Conservation (phyloP, 2,329 filamentous ascomycete genomes). For the Pyrenophora graminea region DNA sequence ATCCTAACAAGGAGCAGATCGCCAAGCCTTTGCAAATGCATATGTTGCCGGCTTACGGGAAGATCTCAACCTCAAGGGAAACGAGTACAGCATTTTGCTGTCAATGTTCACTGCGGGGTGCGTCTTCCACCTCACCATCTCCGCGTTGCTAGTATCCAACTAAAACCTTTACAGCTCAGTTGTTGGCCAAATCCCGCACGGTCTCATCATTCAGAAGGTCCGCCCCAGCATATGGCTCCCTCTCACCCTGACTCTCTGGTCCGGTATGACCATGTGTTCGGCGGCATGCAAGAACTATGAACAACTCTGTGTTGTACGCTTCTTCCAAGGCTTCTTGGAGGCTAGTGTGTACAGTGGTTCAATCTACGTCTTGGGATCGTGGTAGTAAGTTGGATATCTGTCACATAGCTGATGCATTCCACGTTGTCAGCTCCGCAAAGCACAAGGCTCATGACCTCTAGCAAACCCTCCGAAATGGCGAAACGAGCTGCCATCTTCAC, state of each 20-base stretch:
- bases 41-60: slow-evolving; percentile 33
- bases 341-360: slow-evolving; percentile 28
- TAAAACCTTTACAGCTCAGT: slow-evolving; percentile 16
- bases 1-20: slow-evolving; percentile 13
- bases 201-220: slow-evolving; percentile 30
- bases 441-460: slow-evolving; percentile 2
- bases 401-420: background rate
- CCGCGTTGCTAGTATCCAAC: background rate
- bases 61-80: slow-evolving; percentile 27
- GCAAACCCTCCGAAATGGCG: slow-evolving; percentile 30
- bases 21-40: slow-evolving; percentile 30
- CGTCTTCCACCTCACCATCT: background rate
- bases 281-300: slow-evolving; percentile 29
- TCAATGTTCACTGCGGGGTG: slow-evolving; percentile 31
- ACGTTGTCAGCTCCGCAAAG: background rate
- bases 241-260: slow-evolving; percentile 28
- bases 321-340: slow-evolving; percentile 30
- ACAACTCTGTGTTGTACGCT: slow-evolving; percentile 27
- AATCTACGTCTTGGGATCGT: slow-evolving; percentile 31
- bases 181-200: slow-evolving; percentile 29
- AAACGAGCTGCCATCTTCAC: slow-evolving; percentile 34
- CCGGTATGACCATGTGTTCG: slow-evolving; percentile 32
- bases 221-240: slow-evolving; percentile 31
- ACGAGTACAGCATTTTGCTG: slow-evolving; percentile 30
- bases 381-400: slow-evolving; percentile 29